Percentiles rank a stretch among this genome's conserved stretches.
These are phyloP conservation scores for Graphilbum fragrans DNA, from an alignment of 2,329 filamentous ascomycete species.

Conservation along the genomic window DNA sequence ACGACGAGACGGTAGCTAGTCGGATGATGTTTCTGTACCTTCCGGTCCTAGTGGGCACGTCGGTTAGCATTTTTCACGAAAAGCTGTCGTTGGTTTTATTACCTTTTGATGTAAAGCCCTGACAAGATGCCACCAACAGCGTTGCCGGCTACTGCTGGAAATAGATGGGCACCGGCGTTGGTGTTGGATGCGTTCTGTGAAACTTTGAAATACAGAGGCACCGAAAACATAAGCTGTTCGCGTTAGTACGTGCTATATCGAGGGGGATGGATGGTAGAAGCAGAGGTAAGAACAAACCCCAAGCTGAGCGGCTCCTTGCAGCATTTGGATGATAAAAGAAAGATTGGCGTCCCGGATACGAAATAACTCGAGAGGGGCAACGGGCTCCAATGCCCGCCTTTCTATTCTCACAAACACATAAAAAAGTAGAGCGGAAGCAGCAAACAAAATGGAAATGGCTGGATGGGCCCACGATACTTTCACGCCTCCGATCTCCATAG, in stretches of 20 bases:
- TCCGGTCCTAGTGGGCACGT: conserved; percentile 36
- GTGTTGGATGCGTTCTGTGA: conserved; percentile 45
- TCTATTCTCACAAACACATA: conserved; percentile 20
- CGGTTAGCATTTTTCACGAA: conserved; percentile 15
- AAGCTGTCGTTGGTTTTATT: too few species aligned
- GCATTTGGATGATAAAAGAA: conserved; percentile 36
- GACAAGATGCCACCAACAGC: conserved; percentile 49
- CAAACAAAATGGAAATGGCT: conserved; percentile 19
- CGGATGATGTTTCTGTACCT: conserved; percentile 44
- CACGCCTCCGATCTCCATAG: conserved; percentile 26
- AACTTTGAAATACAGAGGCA: conserved; percentile 60
- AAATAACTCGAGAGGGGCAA: conserved; percentile 45
- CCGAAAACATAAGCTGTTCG: conserved; percentile 44
- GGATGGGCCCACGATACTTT: conserved; percentile 26
- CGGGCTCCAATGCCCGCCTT: conserved; percentile 36
- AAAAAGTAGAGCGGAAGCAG: conserved; percentile 15
- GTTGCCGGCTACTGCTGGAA: conserved; percentile 58
- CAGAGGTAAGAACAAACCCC: conserved; percentile 36
- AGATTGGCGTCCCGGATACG: conserved; percentile 36
- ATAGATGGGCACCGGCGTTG: conserved; percentile 44
- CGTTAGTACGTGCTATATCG: not conserved
- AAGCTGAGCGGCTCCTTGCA: conserved; percentile 46
- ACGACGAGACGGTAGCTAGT: conserved; percentile 34
- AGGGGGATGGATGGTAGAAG: not conserved
- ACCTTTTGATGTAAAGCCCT: conserved; percentile 40